Percentiles rank a stretch among this genome's conserved stretches.
Evolutionary conservation across 1,284 basidiomycete species (phyloP).

Genomic region (Flammula alnicola): DNA sequence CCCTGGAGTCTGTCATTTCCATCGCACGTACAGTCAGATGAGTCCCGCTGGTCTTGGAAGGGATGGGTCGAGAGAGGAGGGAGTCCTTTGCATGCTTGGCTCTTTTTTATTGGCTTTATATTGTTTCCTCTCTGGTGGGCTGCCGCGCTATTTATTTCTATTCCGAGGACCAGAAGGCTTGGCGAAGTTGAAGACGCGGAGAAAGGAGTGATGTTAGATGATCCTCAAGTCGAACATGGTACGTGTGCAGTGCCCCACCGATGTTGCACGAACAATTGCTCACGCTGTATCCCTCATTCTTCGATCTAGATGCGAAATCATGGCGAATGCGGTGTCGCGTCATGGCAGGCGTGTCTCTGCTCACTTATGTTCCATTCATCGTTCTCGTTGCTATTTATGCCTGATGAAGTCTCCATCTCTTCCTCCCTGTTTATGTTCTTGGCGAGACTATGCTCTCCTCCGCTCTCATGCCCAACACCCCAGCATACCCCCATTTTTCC

Average conservation of each 20-base stretch:
- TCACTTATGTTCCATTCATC: slow-evolving; percentile 82
- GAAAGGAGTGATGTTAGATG: slow-evolving; percentile 74
- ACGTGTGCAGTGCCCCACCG: slow-evolving; percentile 31
- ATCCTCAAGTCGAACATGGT: slow-evolving; percentile 80
- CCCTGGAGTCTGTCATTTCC: slow-evolving; percentile 62
- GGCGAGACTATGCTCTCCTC: not conserved
- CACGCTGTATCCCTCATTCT: slow-evolving; percentile 2
- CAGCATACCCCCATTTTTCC: not conserved
- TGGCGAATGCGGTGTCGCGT: slow-evolving; percentile 77
- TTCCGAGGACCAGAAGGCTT: slow-evolving; percentile 64
- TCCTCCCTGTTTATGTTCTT: slow-evolving; percentile 16
- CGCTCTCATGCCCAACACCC: slow-evolving; percentile 5
- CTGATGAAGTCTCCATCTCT: slow-evolving; percentile 27
- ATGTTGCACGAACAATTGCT: slow-evolving; percentile 4
- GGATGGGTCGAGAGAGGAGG: slow-evolving; percentile 60
- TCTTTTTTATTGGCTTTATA: slow-evolving; percentile 75
- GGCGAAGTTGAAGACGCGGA: slow-evolving; percentile 59
- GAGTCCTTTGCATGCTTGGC: slow-evolving; percentile 73
- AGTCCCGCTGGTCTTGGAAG: slow-evolving; percentile 34
- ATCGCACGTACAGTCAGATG: slow-evolving; percentile 25
- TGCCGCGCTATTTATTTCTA: slow-evolving; percentile 57
- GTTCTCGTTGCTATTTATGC: slow-evolving; percentile 71
- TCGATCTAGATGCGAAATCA: slow-evolving; percentile 59
- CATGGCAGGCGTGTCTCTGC: slow-evolving; percentile 64
- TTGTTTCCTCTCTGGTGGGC: slow-evolving; percentile 81